Evolutionary conservation across 1,284 basidiomycete species (phyloP).

Genomic region (Ustilago vetiveriae): DNA sequence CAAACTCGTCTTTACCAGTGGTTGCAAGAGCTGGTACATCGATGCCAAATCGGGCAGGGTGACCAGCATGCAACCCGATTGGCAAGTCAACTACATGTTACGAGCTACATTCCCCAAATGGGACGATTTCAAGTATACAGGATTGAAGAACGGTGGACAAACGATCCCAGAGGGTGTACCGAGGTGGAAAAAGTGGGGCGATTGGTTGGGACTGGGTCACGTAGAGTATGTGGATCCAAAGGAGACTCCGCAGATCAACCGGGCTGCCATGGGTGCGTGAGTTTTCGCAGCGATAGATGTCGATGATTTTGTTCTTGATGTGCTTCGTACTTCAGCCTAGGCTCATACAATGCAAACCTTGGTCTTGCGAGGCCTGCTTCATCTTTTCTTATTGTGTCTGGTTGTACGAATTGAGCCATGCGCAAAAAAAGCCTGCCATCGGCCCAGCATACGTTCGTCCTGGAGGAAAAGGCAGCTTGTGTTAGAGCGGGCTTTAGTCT

Average conservation of each 20-base stretch:
- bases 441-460: too few relatives aligned
- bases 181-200: constrained; percentile 49
- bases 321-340: too few relatives aligned
- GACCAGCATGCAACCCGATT: constrained; percentile 61
- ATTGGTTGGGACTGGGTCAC: constrained; percentile 49
- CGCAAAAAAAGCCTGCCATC: too few relatives aligned
- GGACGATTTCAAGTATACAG: constrained; percentile 52
- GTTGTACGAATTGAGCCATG: too few relatives aligned
- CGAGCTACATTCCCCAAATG: constrained; percentile 54
- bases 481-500: too few relatives aligned
- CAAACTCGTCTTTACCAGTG: constrained; percentile 51
- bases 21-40: constrained; percentile 62
- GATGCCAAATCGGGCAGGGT: constrained; percentile 53
- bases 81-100: constrained; percentile 56
- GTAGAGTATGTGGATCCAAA: constrained; percentile 46
- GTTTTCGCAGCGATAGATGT: background rate
- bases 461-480: too few relatives aligned
- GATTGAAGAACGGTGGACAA: constrained; percentile 27
- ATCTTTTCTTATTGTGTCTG: too few relatives aligned
- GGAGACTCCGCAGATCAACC: constrained; percentile 51
- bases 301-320: background rate
- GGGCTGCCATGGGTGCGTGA: constrained; percentile 49
- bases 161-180: constrained; percentile 25
- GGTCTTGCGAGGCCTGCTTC: too few relatives aligned
- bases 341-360: too few relatives aligned